These are phyloP conservation scores for Chlorella sp. DNA, from an alignment of 139 green algal genomes.

Conservation along the genomic window DNA sequence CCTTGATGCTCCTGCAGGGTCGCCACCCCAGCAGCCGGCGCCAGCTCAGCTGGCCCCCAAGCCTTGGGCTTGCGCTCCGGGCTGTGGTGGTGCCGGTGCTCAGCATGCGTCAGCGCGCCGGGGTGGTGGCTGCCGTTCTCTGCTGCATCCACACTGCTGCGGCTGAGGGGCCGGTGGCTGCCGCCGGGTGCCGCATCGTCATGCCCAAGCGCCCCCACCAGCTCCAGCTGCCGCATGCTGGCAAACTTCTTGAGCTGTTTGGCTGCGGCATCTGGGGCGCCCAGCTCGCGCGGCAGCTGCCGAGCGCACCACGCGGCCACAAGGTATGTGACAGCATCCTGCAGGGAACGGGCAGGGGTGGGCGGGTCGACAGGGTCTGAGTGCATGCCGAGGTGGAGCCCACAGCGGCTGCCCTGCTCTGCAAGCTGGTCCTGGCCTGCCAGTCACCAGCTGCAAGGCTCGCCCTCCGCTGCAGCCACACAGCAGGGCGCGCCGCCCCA, in stretches of 20 bases:
- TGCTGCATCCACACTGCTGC: neutral
- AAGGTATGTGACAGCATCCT: slow-evolving; percentile 50
- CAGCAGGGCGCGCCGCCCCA: neutral
- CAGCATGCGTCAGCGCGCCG: neutral
- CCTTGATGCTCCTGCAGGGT: neutral
- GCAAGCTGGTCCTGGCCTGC: neutral
- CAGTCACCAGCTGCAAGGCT: too few species aligned
- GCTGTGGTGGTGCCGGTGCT: neutral
- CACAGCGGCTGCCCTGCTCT: too few species aligned
- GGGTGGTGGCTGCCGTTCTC: neutral
- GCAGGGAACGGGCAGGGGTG: neutral
- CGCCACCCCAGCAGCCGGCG: neutral
- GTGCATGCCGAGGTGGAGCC: too few species aligned
- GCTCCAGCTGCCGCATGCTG: slow-evolving; percentile 5
- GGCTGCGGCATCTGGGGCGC: slow-evolving; percentile 5
- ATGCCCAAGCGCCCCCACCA: too few species aligned
- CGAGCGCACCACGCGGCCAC: slow-evolving; percentile 41
- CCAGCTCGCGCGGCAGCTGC: slow-evolving; percentile 25
- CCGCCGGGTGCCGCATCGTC: neutral
- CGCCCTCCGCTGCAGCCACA: neutral
- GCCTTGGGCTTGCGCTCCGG: neutral
- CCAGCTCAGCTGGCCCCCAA: neutral
- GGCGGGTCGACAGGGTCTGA: neutral
- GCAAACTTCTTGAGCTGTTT: slow-evolving; percentile 2
- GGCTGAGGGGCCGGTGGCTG: neutral